Evolutionary conservation across 2,329 filamentous ascomycete genomes (phyloP).

Genomic region (Botrytis sinoallii): DNA sequence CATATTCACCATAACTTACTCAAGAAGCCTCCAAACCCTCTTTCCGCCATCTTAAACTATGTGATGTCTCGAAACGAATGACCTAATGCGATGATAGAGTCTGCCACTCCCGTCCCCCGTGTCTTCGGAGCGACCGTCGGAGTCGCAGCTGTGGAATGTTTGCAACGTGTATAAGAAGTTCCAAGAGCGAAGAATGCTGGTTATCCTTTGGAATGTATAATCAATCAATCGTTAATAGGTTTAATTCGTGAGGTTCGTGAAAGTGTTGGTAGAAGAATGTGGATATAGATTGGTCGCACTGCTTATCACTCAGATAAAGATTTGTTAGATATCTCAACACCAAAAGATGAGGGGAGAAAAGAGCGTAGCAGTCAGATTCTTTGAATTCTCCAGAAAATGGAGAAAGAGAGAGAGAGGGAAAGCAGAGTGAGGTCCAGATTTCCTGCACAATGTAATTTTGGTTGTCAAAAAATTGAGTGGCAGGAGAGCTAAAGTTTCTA

Average conservation of each 20-base stretch:
- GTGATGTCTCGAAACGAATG: constrained; percentile 18
- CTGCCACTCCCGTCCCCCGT: constrained; percentile 38
- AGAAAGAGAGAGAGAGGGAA: not conserved
- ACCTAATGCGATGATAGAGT: constrained; percentile 17
- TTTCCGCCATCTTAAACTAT: constrained; percentile 24
- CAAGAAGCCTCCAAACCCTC: constrained; percentile 35
- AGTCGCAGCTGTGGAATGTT: constrained; percentile 37
- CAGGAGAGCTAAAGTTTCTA: constrained; percentile 18
- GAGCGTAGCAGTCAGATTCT: constrained; percentile 12
- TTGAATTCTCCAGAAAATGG: constrained; percentile 5
- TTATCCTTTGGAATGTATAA: constrained; percentile 5
- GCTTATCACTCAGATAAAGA: constrained; percentile 17
- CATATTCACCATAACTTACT: constrained; percentile 31
- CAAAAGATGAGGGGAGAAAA: not conserved
- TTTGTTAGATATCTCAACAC: constrained; percentile 16
- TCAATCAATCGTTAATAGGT: not conserved
- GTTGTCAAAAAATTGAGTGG: constrained; percentile 15
- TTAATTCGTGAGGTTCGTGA: constrained; percentile 6
- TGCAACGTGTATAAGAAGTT: constrained; percentile 23
- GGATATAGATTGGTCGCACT: constrained; percentile 17
- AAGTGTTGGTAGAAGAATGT: constrained; percentile 10
- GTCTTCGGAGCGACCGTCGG: constrained; percentile 34
- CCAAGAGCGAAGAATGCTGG: constrained; percentile 26
- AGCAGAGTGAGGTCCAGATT: constrained; percentile 14
- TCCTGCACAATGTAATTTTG: constrained; percentile 4